Conservation (phyloP, 768 basidiomycete species). For the Pleurotus platypus region DNA sequence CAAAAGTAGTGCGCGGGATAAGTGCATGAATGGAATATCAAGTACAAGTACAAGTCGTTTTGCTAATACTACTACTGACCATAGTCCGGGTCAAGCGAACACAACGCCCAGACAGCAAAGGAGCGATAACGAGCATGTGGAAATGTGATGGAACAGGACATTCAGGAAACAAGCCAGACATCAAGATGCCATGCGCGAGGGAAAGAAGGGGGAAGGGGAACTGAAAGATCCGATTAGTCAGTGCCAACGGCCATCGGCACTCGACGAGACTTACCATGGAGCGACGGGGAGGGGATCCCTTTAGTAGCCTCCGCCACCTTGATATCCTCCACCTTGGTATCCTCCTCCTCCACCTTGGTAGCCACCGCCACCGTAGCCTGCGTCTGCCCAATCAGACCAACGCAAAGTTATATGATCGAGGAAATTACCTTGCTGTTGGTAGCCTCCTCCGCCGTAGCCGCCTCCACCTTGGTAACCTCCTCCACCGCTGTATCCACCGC, state of each 20-base stretch:
- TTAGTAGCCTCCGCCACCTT: constrained; percentile 30
- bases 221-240: not conserved
- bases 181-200: constrained; percentile 10
- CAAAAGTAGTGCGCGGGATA: too few species aligned
- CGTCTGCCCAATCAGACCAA: constrained; percentile 13
- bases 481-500: constrained; percentile 23
- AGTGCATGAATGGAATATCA: not conserved
- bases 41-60: not conserved
- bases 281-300: not conserved
- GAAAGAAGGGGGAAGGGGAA: constrained; percentile 4
- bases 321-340: constrained; percentile 15
- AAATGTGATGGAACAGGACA: constrained; percentile 26
- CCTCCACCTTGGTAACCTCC: constrained; percentile 21
- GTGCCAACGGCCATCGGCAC: not conserved
- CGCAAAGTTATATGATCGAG: not conserved
- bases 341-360: constrained; percentile 19
- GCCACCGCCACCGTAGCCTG: constrained; percentile 22
- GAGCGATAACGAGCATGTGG: constrained; percentile 30
- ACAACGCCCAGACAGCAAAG: constrained; percentile 34
- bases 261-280: not conserved
- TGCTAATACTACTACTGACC: not conserved
- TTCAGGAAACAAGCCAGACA: not conserved
- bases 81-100: constrained; percentile 19
- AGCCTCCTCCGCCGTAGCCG: constrained; percentile 18
- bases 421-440: constrained; percentile 25